phyloP scores from a whole-genome alignment of 2,329 filamentous ascomycete species.

The Alternaria sp. region DNA sequence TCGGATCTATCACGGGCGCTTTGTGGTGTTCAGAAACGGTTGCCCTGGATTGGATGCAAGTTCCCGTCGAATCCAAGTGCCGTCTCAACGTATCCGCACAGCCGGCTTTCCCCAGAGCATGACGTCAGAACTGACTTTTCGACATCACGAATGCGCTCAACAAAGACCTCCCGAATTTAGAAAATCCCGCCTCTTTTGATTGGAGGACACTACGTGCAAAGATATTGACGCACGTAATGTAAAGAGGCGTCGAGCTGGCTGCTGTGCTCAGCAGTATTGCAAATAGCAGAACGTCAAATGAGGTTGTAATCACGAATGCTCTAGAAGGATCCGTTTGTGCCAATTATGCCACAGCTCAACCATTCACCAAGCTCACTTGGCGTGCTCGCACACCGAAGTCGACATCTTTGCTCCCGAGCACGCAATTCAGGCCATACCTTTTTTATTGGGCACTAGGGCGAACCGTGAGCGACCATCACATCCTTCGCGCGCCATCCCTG shows the following conservation, averaged over 20 bases:
- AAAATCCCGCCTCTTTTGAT: neutral
- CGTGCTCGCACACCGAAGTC: conserved; percentile 15
- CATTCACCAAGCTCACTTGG: conserved; percentile 8
- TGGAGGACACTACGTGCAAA: neutral
- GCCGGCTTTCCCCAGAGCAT: conserved; percentile 8
- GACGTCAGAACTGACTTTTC: conserved; percentile 10
- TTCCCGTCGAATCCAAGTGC: conserved; percentile 7
- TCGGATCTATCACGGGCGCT: neutral
- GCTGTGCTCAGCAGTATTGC: neutral
- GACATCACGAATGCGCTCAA: conserved; percentile 1
- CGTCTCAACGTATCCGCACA: conserved; percentile 4
- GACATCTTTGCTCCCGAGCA: conserved; percentile 46
- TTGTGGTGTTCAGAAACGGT: neutral
- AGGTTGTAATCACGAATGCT: neutral
- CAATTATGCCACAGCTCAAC: conserved; percentile 1
- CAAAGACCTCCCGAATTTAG: neutral
- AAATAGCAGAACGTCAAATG: neutral
- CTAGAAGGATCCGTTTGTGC: neutral
- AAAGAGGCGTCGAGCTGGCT: neutral
- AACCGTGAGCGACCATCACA: conserved; percentile 27
- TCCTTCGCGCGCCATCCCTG: conserved; percentile 37
- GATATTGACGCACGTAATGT: neutral
- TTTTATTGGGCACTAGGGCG: conserved; percentile 32
- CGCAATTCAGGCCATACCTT: conserved; percentile 35
- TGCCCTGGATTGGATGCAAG: conserved; percentile 5